Conservation (phyloP, 2,329 filamentous ascomycete species). For the Ophioceras dolichostomum region DNA sequence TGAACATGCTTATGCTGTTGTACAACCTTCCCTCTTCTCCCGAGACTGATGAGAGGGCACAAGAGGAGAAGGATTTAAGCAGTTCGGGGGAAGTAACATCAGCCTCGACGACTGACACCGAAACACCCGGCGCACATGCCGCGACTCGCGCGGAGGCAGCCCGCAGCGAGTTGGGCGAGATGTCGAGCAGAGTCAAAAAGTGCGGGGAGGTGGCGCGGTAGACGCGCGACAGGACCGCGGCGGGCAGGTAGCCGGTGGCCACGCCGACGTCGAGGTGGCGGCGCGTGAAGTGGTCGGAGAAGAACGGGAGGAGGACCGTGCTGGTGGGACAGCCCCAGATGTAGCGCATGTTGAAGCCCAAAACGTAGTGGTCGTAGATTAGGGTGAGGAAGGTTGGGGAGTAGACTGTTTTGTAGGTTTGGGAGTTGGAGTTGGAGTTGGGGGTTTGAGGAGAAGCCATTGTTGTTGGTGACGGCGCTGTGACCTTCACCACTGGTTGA, state of each 20-base stretch:
- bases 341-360: constrained; percentile 20
- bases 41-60: too few relatives aligned
- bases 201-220: constrained; percentile 6
- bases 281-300: constrained; percentile 18
- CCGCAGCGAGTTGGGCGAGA: constrained; percentile 19
- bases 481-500: too few relatives aligned
- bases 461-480: too few relatives aligned
- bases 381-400: constrained; percentile 6
- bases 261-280: constrained; percentile 26
- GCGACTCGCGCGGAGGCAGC: constrained; percentile 15
- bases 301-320: constrained; percentile 19
- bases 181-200: constrained; percentile 22
- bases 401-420: constrained; percentile 7
- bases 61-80: too few relatives aligned
- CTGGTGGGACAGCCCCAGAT: constrained; percentile 22
- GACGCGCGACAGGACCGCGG: constrained; percentile 11
- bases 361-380: constrained; percentile 19
- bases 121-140: constrained; percentile 6
- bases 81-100: constrained; percentile 18
- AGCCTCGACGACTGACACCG: constrained; percentile 18
- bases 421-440: too few relatives aligned
- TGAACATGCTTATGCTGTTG: constrained; percentile 30
- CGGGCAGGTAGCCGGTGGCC: constrained; percentile 25
- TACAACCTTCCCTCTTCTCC: constrained; percentile 13
- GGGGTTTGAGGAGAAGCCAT: too few relatives aligned